Percentiles rank a stretch among this genome's conserved stretches.
These are phyloP conservation scores for Cupressus sempervirens DNA, from an alignment of 75 land plant genomes.

Conservation along the genomic window DNA sequence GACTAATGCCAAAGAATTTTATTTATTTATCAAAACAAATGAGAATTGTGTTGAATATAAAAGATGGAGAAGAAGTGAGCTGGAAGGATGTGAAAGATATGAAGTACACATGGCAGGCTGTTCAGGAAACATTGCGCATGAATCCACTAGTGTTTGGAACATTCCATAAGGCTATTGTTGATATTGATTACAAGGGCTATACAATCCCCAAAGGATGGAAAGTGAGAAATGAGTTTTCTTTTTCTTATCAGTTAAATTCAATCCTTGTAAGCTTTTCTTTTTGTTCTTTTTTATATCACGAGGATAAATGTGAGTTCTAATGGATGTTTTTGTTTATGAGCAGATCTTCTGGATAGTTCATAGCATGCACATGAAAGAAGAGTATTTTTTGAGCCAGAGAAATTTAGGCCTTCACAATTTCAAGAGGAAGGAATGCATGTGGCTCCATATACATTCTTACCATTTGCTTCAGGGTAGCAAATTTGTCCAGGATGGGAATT, in stretches of 20 bases:
- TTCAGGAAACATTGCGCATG: slow-evolving; percentile 41
- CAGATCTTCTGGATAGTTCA: slow-evolving; percentile 33
- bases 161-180: slow-evolving; percentile 22
- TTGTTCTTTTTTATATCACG: neutral
- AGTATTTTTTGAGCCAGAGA: slow-evolving; percentile 34
- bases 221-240: slow-evolving; percentile 6
- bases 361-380: slow-evolving; percentile 29
- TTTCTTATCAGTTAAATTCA: neutral
- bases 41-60: neutral
- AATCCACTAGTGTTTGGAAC: slow-evolving; percentile 25
- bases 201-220: slow-evolving; percentile 57
- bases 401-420: slow-evolving; percentile 52
- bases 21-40: neutral
- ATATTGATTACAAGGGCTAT: slow-evolving; percentile 33
- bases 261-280: neutral
- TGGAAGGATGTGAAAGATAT: slow-evolving; percentile 28
- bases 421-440: slow-evolving; percentile 10
- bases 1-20: too few relatives aligned
- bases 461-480: slow-evolving; percentile 50
- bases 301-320: neutral
- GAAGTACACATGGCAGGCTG: slow-evolving; percentile 48
- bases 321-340: neutral
- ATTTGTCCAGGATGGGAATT: slow-evolving; percentile 48
- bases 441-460: slow-evolving; percentile 41
- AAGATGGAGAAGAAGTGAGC: neutral